These are phyloP conservation scores for Wallemia hederae DNA, from an alignment of 1,284 basidiomycete genomes.

Conservation along the genomic window DNA sequence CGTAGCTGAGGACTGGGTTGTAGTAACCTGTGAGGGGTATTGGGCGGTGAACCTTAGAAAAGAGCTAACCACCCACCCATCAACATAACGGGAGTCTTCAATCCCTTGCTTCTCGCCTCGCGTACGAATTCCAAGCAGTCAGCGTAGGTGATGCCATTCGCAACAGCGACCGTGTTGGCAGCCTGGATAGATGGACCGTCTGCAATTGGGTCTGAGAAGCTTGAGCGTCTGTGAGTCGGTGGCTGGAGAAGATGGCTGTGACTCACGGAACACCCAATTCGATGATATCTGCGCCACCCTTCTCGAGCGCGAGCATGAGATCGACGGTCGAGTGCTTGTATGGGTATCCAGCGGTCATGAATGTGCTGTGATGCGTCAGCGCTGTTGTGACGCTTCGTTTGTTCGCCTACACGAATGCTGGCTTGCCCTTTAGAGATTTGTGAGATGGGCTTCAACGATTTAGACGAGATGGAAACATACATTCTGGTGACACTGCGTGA, in stretches of 20 bases:
- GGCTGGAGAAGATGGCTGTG: too few species aligned
- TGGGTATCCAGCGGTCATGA: slow-evolving; percentile 75
- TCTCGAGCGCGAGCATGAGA: slow-evolving; percentile 64
- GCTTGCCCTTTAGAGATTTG: slow-evolving; percentile 24
- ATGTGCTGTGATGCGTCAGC: slow-evolving; percentile 21
- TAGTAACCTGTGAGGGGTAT: slow-evolving; percentile 41
- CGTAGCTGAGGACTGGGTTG: slow-evolving; percentile 81
- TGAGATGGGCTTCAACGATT: slow-evolving; percentile 11
- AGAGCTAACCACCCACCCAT: slow-evolving; percentile 38
- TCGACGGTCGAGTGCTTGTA: slow-evolving; percentile 48
- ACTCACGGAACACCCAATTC: slow-evolving; percentile 57
- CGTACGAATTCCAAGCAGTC: slow-evolving; percentile 44
- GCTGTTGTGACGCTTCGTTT: slow-evolving; percentile 1
- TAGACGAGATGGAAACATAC: slow-evolving; percentile 13
- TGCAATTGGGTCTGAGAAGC: slow-evolving; percentile 80
- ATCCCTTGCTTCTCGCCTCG: slow-evolving; percentile 48
- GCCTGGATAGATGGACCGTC: slow-evolving; percentile 80
- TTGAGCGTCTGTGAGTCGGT: too few species aligned
- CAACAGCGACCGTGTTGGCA: slow-evolving; percentile 56
- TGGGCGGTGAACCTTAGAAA: not conserved
- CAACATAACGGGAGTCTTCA: slow-evolving; percentile 59
- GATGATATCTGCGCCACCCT: slow-evolving; percentile 77
- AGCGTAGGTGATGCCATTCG: slow-evolving; percentile 44
- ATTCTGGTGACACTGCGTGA: slow-evolving; percentile 6
- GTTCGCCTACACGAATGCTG: slow-evolving; percentile 30